phyloP scores from a whole-genome alignment of 2,329 filamentous ascomycete species.

The Phaeosphaeriaceae sp. region DNA sequence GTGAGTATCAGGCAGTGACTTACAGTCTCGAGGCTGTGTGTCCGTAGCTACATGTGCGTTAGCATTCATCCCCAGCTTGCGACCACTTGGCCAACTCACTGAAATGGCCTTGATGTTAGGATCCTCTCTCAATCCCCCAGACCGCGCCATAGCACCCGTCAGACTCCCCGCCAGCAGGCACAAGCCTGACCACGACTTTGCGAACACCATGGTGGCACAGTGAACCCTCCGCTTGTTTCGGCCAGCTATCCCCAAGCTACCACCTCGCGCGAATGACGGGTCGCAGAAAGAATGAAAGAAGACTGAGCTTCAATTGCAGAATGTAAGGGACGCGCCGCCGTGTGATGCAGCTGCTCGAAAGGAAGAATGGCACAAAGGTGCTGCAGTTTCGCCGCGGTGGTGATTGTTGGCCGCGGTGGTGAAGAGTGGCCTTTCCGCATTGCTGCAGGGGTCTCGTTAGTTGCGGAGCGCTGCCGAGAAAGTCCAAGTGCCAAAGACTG shows the following conservation, averaged over 20 bases:
- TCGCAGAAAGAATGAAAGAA: constrained; percentile 36
- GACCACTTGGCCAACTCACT: constrained; percentile 46
- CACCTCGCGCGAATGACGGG: constrained; percentile 1
- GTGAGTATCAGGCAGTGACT: constrained; percentile 48
- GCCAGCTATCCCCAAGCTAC: constrained; percentile 23
- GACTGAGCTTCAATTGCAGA: constrained; percentile 33
- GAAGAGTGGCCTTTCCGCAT: constrained; percentile 44
- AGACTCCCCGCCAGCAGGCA: constrained; percentile 49
- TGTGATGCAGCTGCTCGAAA: constrained; percentile 26
- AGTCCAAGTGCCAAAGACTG: constrained; percentile 5
- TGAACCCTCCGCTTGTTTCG: constrained; percentile 16
- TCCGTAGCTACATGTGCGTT: constrained; percentile 69
- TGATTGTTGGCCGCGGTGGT: constrained; percentile 21
- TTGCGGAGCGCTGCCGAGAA: neutral
- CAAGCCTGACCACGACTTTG: constrained; percentile 44
- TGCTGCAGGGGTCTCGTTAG: constrained; percentile 26
- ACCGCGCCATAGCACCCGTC: constrained; percentile 33
- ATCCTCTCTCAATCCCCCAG: constrained; percentile 43
- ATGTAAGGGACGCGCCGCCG: constrained; percentile 14
- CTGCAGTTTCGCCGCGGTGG: constrained; percentile 28
- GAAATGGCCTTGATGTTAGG: constrained; percentile 69
- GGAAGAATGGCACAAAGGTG: constrained; percentile 32
- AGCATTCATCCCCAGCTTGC: constrained; percentile 21
- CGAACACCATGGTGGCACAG: constrained; percentile 42
- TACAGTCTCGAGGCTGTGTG: constrained; percentile 83